Percentiles rank a stretch among this genome's conserved stretches.
Evolutionary conservation across 2,329 filamentous ascomycete genomes (phyloP).

Genomic region (Penicillium sp.): DNA sequence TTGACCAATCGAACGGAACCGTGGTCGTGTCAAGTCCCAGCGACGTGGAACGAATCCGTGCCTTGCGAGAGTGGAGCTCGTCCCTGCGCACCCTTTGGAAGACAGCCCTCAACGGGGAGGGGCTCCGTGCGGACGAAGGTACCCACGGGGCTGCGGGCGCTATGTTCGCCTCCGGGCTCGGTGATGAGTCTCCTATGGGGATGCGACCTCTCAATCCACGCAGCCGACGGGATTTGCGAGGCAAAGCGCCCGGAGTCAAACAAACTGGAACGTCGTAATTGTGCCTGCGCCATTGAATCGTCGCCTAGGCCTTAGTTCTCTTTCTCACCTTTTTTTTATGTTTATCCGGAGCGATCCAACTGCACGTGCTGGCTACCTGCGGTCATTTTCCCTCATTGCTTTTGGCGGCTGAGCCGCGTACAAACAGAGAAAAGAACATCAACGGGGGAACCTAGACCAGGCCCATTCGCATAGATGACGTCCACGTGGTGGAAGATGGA

Average conservation of each 20-base stretch:
- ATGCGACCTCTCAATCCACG: constrained; percentile 23
- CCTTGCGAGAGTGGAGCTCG: constrained; percentile 69
- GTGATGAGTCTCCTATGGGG: constrained; percentile 28
- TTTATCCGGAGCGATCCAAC: background rate
- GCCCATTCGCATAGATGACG: constrained; percentile 3
- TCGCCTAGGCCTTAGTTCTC: background rate
- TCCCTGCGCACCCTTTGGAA: constrained; percentile 69
- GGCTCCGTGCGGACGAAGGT: constrained; percentile 51
- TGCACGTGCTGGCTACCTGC: background rate
- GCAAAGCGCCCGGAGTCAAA: constrained; percentile 16
- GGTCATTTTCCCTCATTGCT: background rate
- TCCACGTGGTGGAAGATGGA: constrained; percentile 11
- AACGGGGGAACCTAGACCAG: background rate
- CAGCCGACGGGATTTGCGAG: constrained; percentile 28
- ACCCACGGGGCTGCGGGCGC: constrained; percentile 24
- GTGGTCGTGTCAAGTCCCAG: constrained; percentile 75
- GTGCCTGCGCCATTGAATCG: background rate
- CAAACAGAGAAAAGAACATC: background rate
- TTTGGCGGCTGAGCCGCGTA: constrained; percentile 7
- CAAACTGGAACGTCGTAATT: background rate
- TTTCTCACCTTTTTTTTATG: background rate
- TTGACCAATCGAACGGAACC: constrained; percentile 83
- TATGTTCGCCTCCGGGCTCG: constrained; percentile 33
- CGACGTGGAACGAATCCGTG: constrained; percentile 68
- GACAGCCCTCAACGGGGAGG: constrained; percentile 73